Conservation (phyloP, 2,329 filamentous ascomycete species). For the Venturia oleaginea region DNA sequence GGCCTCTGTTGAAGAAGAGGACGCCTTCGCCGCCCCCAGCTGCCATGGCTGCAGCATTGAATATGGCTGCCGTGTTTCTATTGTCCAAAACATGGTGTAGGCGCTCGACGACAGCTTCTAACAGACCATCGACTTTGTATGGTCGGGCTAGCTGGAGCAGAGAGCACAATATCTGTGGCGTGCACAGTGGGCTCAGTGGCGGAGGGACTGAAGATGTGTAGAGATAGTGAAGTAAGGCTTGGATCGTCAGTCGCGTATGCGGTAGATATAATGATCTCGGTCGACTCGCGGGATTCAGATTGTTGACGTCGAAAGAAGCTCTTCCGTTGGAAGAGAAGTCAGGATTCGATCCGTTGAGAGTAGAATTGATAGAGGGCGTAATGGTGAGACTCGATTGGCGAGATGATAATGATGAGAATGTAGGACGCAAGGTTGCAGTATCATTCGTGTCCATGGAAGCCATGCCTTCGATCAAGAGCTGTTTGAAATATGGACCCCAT, state of each 20-base stretch:
- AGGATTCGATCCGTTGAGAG: slow-evolving; percentile 24
- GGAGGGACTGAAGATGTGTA: slow-evolving; percentile 86
- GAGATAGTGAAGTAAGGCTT: slow-evolving; percentile 83
- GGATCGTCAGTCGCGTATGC: slow-evolving; percentile 80
- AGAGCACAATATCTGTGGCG: slow-evolving; percentile 91
- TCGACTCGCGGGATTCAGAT: slow-evolving; percentile 50
- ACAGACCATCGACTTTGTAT: slow-evolving; percentile 83
- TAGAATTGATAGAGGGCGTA: slow-evolving; percentile 42
- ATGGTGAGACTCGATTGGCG: slow-evolving; percentile 81
- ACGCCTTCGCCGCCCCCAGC: slow-evolving; percentile 85
- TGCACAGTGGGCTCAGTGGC: slow-evolving; percentile 68
- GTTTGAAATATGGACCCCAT: slow-evolving; percentile 95
- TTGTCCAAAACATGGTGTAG: slow-evolving; percentile 85
- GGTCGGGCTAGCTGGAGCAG: slow-evolving; percentile 87
- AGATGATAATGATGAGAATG: slow-evolving; percentile 40
- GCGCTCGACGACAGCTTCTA: slow-evolving; percentile 87
- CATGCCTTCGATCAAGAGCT: slow-evolving; percentile 72
- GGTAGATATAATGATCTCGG: slow-evolving; percentile 86
- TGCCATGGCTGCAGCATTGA: slow-evolving; percentile 97
- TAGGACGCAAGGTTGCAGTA: slow-evolving; percentile 63
- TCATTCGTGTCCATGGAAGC: slow-evolving; percentile 66
- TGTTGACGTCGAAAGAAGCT: slow-evolving; percentile 36
- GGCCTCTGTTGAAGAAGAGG: slow-evolving; percentile 43
- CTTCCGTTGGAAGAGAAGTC: slow-evolving; percentile 15
- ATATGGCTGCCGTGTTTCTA: slow-evolving; percentile 89